A percentile compares a stretch with the other conserved stretches of the same genome.
phyloP scores from a whole-genome alignment of 495 filamentous ascomycete genomes.

The Pseudevernia furfuracea region DNA sequence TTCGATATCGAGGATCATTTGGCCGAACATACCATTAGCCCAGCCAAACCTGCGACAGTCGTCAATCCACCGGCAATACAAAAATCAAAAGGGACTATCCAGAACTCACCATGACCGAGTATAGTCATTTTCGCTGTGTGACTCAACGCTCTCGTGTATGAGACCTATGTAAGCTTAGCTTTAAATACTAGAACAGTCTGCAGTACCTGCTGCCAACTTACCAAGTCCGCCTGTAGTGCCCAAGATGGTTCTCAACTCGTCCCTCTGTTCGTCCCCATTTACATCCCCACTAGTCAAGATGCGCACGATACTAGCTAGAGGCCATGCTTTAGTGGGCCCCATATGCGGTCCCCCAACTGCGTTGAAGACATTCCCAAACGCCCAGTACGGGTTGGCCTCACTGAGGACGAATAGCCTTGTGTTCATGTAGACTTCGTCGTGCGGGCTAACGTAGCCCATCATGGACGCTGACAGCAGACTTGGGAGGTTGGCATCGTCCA shows the following conservation, averaged over 20 bases:
- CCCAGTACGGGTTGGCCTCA: constrained; percentile 50
- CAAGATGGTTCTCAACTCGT: constrained; percentile 41
- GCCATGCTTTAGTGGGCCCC: constrained; percentile 52
- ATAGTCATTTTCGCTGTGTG: constrained; percentile 44
- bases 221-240: constrained; percentile 49
- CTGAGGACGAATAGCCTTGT: constrained; percentile 45
- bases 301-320: constrained; percentile 50
- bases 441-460: constrained; percentile 39
- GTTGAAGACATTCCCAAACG: constrained; percentile 44
- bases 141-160: constrained; percentile 55
- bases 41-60: constrained; percentile 50
- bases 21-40: constrained; percentile 63
- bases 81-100: not conserved
- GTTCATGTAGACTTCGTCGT: constrained; percentile 42
- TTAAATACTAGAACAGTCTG: not conserved
- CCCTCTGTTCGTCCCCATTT: constrained; percentile 38
- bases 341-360: constrained; percentile 51
- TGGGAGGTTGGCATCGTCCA: constrained; percentile 60
- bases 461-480: constrained; percentile 48
- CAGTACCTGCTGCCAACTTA: not conserved
- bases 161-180: constrained; percentile 22
- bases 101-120: constrained; percentile 51
- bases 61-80: constrained; percentile 1
- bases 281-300: constrained; percentile 49
- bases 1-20: constrained; percentile 53